phyloP scores from a whole-genome alignment of 2,329 filamentous ascomycete genomes.

The Exophiala phaeomuriformis region DNA sequence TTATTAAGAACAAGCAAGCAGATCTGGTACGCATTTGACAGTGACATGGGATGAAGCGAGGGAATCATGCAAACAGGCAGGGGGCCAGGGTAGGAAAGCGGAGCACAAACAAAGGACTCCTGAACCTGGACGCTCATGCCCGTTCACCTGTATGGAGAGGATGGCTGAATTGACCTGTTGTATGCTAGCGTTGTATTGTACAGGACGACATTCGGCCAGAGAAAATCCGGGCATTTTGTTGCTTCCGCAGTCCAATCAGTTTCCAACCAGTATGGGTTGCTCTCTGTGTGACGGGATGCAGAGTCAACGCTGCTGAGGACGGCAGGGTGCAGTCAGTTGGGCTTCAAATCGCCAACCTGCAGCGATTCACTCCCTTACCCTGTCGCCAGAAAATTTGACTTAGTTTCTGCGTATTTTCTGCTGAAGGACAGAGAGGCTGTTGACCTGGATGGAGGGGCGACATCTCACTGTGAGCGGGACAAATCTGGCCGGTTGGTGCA shows the following conservation, averaged over 20 bases:
- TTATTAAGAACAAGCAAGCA: constrained; percentile 14
- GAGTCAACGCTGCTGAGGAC: constrained; percentile 17
- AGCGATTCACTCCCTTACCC: constrained; percentile 12
- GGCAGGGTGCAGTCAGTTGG: constrained; percentile 16
- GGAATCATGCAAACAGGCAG: constrained; percentile 27
- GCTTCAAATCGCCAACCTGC: constrained; percentile 23
- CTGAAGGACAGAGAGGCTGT: constrained; percentile 1
- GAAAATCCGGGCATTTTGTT: constrained; percentile 10
- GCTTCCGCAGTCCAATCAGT: constrained; percentile 14
- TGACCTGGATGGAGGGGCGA: constrained; percentile 8
- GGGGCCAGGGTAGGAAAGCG: constrained; percentile 8
- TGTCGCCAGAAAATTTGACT: constrained; percentile 12
- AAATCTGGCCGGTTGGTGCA: background rate
- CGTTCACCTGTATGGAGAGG: constrained; percentile 7
- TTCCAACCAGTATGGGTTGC: constrained; percentile 6
- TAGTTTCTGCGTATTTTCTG: constrained; percentile 10
- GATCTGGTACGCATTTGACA: constrained; percentile 7
- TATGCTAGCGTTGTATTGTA: constrained; percentile 18
- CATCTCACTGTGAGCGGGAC: background rate
- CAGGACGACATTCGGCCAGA: constrained; percentile 16
- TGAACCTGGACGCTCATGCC: constrained; percentile 14
- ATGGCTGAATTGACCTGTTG: constrained; percentile 9
- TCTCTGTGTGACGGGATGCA: constrained; percentile 14
- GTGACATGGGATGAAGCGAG: constrained; percentile 7
- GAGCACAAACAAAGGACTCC: constrained; percentile 26